Evolutionary conservation across 148 eudicot genomes (phyloP).

Genomic region (Suaeda aralocaspica): DNA sequence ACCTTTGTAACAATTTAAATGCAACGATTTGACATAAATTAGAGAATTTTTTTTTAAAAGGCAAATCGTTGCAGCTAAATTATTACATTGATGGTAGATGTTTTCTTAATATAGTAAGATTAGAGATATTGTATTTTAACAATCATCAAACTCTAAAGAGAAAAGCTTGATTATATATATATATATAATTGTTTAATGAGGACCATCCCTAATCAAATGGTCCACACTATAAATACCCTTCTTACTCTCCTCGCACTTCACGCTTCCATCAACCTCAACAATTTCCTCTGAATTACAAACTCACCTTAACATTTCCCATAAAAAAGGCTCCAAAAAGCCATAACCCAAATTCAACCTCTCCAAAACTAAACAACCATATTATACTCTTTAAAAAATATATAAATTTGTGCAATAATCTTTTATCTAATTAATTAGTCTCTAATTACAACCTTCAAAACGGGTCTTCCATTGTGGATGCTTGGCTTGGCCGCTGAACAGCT

Average conservation of each 20-base stretch:
- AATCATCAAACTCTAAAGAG: no score
- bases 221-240: slow-evolving; percentile 19
- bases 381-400: not conserved
- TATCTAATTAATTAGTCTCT: not conserved
- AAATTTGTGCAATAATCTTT: no score
- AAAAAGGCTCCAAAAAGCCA: slow-evolving; percentile 15
- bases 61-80: no score
- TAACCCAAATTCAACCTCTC: not conserved
- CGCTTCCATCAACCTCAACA: slow-evolving; percentile 9
- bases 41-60: no score
- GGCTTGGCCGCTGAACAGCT: slow-evolving; percentile 69
- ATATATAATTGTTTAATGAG: no score
- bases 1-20: no score
- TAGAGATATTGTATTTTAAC: no score
- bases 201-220: no score
- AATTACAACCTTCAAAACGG: slow-evolving; percentile 58
- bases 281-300: not conserved
- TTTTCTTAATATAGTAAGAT: no score
- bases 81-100: no score
- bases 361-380: not conserved
- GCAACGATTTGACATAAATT: no score
- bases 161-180: no score
- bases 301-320: not conserved
- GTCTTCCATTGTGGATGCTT: slow-evolving; percentile 89
- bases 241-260: slow-evolving; percentile 15